Evolutionary conservation across 108 stramenopile species (phyloP), one percentile per base, ranked within the genome.

Genomic region (Conticribra weissflogii): DNA sequence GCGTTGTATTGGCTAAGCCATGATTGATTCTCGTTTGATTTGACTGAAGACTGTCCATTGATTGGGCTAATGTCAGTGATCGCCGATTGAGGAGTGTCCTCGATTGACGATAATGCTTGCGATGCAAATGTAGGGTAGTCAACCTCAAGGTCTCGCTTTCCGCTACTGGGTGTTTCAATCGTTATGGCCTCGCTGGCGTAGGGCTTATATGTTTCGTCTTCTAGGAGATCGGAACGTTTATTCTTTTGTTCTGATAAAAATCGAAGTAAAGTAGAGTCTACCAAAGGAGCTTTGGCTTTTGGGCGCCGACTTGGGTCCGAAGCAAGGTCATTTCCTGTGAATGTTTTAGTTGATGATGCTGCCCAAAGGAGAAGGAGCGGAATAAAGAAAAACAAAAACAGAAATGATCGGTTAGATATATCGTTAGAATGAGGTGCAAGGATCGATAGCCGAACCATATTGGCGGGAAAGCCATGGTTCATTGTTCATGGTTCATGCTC

Each of bases 201-300:
- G 15, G n/a, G 17, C 23, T 7, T 15, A 45, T 16, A 18, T 14
- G 36, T 9, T 41, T 41, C 36, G 12, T 41, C 36, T 41, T 12
- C 12, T 41, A 41, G 36, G 8, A 41, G 36, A 41, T 9, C 36
- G 5, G 36, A 9, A 41, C 36, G 8, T 9, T 12, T 41, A 41
- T 41, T 41, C 49, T 87, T 82, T 57, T 88, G 87, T 25, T 71
- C 47, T 24, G 85, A 82, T 28, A 92, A 62, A 68, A 89, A 92
- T 50, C 88, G 76, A 31, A 92, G 48, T 31, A 92, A 49, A 17
- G 84, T 32, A 2, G 91, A 92, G 73, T 92, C 91, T 15, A 92
- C 88, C 2, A 88, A 56, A 0, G 91, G 91, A 24, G 91, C 85
- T 58, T 67, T 75, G 24, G 54, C 21, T 54, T 67, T 67, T 32